Percentiles rank a stretch among this genome's conserved stretches.
phyloP scores from a whole-genome alignment of 2,329 filamentous ascomycete species.

The Amauroascus niger region DNA sequence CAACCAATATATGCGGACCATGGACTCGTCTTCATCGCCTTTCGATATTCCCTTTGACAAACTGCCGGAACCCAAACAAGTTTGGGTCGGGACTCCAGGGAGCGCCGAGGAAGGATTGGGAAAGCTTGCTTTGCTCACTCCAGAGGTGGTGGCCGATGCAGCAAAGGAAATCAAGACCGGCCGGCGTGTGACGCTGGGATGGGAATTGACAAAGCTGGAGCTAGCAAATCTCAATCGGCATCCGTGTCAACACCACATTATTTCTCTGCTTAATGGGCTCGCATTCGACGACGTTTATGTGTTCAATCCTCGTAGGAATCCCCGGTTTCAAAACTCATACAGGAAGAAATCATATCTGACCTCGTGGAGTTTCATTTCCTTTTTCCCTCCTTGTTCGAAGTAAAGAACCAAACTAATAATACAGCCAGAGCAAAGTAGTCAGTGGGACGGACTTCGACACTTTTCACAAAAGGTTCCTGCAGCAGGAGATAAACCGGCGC shows the following conservation, averaged over 20 bases:
- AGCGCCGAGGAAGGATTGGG: slow-evolving; percentile 46
- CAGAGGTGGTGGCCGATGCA: slow-evolving; percentile 42
- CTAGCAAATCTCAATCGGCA: slow-evolving; percentile 46
- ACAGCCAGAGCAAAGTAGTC: slow-evolving; percentile 39
- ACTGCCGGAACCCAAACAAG: slow-evolving; percentile 41
- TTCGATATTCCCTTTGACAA: slow-evolving; percentile 35
- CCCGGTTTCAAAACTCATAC: no score
- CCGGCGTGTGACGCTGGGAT: slow-evolving; percentile 44
- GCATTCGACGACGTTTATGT: slow-evolving; percentile 45
- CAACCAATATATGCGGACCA: background rate
- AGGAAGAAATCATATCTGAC: background rate
- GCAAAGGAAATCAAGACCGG: slow-evolving; percentile 47
- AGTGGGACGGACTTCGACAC: slow-evolving; percentile 46
- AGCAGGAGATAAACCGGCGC: slow-evolving; percentile 20
- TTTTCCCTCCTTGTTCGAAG: background rate
- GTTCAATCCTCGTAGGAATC: slow-evolving; percentile 40
- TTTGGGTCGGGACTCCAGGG: slow-evolving; percentile 41
- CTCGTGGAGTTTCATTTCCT: background rate
- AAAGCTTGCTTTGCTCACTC: slow-evolving; percentile 44
- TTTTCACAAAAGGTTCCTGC: slow-evolving; percentile 37
- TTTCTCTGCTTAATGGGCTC: slow-evolving; percentile 39
- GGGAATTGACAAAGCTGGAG: slow-evolving; percentile 49
- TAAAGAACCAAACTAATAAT: slow-evolving; percentile 12
- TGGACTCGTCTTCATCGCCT: slow-evolving; percentile 11
- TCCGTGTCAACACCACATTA: slow-evolving; percentile 43